These are phyloP conservation scores for Porphyrellus sp. DNA, from an alignment of 1,284 basidiomycete genomes.

Conservation along the genomic window DNA sequence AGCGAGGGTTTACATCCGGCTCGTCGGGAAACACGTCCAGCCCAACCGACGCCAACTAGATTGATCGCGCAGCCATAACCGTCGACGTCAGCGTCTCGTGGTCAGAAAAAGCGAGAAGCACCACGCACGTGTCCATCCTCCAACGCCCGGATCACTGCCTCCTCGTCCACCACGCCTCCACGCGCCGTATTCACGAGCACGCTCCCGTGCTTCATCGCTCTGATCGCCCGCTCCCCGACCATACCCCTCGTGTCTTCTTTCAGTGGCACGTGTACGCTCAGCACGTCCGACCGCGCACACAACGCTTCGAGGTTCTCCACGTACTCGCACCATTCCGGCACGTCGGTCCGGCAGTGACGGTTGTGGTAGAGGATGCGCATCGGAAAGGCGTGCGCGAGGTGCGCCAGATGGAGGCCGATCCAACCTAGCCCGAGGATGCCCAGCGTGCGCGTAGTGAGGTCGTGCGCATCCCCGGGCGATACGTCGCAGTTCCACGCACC, in stretches of 20 bases:
- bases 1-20: constrained; percentile 76
- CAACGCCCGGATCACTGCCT: constrained; percentile 78
- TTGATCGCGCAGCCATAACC: no score
- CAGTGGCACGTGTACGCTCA: constrained; percentile 73
- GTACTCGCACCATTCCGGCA: constrained; percentile 78
- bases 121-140: constrained; percentile 77
- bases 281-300: constrained; percentile 70
- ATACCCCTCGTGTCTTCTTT: constrained; percentile 70
- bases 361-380: constrained; percentile 88
- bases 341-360: constrained; percentile 48
- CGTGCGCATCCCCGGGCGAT: constrained; percentile 50
- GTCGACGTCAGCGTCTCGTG: not conserved
- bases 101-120: not conserved
- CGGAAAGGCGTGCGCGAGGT: constrained; percentile 68
- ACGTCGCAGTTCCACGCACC: constrained; percentile 56
- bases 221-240: constrained; percentile 79
- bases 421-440: constrained; percentile 89
- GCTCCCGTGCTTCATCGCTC: constrained; percentile 74
- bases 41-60: constrained; percentile 76
- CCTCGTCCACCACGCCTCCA: constrained; percentile 86
- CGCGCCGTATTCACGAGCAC: constrained; percentile 88
- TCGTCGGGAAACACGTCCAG: constrained; percentile 90
- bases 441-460: constrained; percentile 75
- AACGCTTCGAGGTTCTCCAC: constrained; percentile 70
- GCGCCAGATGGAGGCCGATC: constrained; percentile 72